Evolutionary conservation across 2,329 filamentous ascomycete species (phyloP), one percentile per base, ranked within the genome.

Genomic region (Aspergillus neotritici): DNA sequence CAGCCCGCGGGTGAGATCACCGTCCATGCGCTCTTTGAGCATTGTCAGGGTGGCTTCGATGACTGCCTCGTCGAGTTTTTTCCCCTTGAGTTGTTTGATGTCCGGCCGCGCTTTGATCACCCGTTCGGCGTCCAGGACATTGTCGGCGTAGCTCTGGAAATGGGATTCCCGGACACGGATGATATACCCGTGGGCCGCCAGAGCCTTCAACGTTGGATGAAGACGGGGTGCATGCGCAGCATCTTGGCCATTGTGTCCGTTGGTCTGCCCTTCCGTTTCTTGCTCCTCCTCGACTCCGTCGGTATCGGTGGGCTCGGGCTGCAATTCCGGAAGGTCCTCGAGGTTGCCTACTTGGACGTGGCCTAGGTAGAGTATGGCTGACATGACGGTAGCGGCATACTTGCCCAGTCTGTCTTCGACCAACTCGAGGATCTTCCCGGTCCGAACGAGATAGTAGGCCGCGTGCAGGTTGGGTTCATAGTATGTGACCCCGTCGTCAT

Each of bases 391-490:
- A 44, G 82, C 80, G 25, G 88, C 88, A 49, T 82, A 77, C n/a
- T 75, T 70, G 13, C 90, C 91, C 61, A 88, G 84, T 54, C 84
- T 79, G 29, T 76, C 77, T 53, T 88, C 82, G 34, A 93, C 77
- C 47, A 87, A 73, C 51, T 89, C 79, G 21, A 93, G 70, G 31
- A 95, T 85, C 66, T 88, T 93, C 34, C 88, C 89, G 4, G 80
- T 79, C 45, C 93, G 85, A 31, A 90, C 74, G 34, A 96, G 75
- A 54, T 83, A 83, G 68, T 97, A 97, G 51, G 88, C 86, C 48
- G 83, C 80, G 53, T 82, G 74, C 61, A 83, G 74, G 57, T 96
- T 89, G 46, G 88, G 86, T 63, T 95, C 87, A 69, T 97, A 98
- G 61, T 80, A 82, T 16, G 86, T 85, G 38, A 75, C 64, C 35